Conservation (phyloP, 1,284 basidiomycete species). For the Ustilago bromivora region DNA sequence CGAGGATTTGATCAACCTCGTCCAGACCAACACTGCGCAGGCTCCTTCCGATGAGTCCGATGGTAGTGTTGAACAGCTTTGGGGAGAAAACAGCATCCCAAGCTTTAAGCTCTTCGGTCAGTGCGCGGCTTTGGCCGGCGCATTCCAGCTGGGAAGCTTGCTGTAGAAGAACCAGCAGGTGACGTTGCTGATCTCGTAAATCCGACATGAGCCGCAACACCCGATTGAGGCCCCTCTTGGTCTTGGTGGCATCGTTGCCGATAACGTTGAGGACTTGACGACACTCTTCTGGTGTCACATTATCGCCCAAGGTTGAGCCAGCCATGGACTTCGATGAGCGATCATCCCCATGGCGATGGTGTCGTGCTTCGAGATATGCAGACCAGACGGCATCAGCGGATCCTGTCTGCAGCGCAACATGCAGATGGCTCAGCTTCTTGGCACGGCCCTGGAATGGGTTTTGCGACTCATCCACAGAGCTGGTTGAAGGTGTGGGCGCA, state of each 20-base stretch:
- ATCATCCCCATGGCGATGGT: not conserved
- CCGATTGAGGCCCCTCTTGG: conserved; percentile 25
- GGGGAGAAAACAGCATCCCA: conserved; percentile 32
- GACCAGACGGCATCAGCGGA: conserved; percentile 33
- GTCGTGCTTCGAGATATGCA: conserved; percentile 14
- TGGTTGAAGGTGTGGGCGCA: not conserved
- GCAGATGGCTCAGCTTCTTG: conserved; percentile 22
- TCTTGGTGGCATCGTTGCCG: conserved; percentile 21
- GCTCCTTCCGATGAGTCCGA: conserved; percentile 29
- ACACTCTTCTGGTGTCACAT: conserved; percentile 18
- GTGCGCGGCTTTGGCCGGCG: not conserved
- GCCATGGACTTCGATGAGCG: not conserved
- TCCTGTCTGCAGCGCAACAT: conserved; percentile 25
- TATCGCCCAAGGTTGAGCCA: not conserved
- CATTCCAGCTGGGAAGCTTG: conserved; percentile 7
- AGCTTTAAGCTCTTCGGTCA: conserved; percentile 15
- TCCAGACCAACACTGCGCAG: conserved; percentile 34
- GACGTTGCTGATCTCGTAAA: conserved; percentile 30
- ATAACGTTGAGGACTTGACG: conserved; percentile 11
- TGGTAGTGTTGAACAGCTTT: conserved; percentile 16
- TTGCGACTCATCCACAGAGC: not conserved
- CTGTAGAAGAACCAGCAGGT: conserved; percentile 20
- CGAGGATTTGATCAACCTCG: conserved; percentile 32
- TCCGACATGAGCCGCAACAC: conserved; percentile 27
- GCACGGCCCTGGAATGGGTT: conserved; percentile 10